These are phyloP conservation scores for Gossypium schwendimanii DNA, from an alignment of 441 rosid genomes.

Conservation along the genomic window DNA sequence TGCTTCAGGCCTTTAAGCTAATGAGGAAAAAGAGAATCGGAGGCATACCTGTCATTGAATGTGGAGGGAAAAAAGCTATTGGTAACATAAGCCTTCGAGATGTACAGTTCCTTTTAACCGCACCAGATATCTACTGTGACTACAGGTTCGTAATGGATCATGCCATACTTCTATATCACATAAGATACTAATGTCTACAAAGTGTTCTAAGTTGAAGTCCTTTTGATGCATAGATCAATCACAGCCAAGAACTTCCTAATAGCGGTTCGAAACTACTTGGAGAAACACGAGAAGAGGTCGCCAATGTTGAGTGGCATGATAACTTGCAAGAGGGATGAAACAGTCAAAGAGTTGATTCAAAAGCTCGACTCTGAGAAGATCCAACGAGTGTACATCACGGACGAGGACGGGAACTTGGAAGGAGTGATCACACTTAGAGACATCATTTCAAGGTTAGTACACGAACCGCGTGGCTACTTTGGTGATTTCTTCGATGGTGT, in stretches of 20 bases:
- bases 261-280: slow-evolving; percentile 61
- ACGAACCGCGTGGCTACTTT: slow-evolving; percentile 87
- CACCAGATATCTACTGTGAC: slow-evolving; percentile 84
- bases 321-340: slow-evolving; percentile 55
- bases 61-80: slow-evolving; percentile 48
- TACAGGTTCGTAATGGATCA: slow-evolving; percentile 44
- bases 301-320: slow-evolving; percentile 57
- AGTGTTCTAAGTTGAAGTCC: slow-evolving; percentile 9
- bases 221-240: slow-evolving; percentile 50
- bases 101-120: slow-evolving; percentile 78
- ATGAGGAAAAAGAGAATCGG: slow-evolving; percentile 86
- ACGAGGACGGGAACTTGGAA: slow-evolving; percentile 70
- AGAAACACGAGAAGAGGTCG: slow-evolving; percentile 41
- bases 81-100: slow-evolving; percentile 92
- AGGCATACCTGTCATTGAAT: slow-evolving; percentile 72
- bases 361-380: slow-evolving; percentile 62
- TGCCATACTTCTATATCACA: slow-evolving; percentile 1
- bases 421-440: slow-evolving; percentile 90
- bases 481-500: slow-evolving; percentile 98
- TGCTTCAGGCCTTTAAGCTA: slow-evolving; percentile 91
- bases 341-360: slow-evolving; percentile 66
- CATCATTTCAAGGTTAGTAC: slow-evolving; percentile 83
- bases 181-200: not conserved
- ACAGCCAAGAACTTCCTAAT: slow-evolving; percentile 76
- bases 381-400: slow-evolving; percentile 73